Conservation (phyloP, 192 early-diverging fungal species). For the Backusella parvicylindrica region DNA sequence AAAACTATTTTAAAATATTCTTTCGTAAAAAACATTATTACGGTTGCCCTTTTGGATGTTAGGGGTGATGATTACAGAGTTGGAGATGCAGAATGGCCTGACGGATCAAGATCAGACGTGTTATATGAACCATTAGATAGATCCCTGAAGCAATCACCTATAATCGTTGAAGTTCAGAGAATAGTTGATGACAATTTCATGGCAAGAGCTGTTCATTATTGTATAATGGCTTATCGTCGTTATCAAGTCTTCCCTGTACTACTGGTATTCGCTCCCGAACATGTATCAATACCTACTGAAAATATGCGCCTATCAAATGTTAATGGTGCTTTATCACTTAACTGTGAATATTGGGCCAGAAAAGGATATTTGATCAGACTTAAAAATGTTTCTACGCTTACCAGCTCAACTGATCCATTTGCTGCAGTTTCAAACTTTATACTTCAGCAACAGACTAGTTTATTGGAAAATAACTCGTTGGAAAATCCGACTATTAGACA, state of each 20-base stretch:
- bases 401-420: too few relatives aligned
- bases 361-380: not conserved
- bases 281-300: not conserved
- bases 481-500: too few relatives aligned
- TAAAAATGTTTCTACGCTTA: too few relatives aligned
- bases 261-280: not conserved
- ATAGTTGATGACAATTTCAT: not conserved
- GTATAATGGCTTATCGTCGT: not conserved
- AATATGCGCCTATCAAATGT: not conserved
- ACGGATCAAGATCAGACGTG: conserved; percentile 9
- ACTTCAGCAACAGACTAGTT: too few relatives aligned
- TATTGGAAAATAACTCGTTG: too few relatives aligned
- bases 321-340: not conserved
- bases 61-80: conserved; percentile 6
- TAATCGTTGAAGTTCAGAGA: conserved; percentile 16
- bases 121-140: conserved; percentile 8
- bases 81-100: conserved; percentile 13
- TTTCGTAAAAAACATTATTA: conserved; percentile 7
- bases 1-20: conserved; percentile 17
- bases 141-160: conserved; percentile 1
- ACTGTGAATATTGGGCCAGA: not conserved
- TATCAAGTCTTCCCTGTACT: not conserved
- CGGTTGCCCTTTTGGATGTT: conserved; percentile 1
- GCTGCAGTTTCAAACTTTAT: too few relatives aligned
- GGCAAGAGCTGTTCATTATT: not conserved